Conservation (phyloP, 1,139 yeast species). For the Yamadazyma diddensiae region DNA sequence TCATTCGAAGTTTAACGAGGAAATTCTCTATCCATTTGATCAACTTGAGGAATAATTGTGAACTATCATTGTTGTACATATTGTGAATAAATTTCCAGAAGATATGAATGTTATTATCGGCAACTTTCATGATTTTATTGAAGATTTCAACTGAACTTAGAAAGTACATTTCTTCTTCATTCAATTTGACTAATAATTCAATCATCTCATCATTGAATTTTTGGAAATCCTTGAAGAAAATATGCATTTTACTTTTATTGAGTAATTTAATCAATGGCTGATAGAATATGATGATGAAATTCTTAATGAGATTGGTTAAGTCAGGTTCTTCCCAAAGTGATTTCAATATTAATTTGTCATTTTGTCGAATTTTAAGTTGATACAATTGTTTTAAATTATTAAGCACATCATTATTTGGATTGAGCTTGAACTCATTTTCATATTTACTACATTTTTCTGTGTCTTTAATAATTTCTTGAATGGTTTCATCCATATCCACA, state of each 20-base stretch:
- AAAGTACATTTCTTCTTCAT: constrained; percentile 48
- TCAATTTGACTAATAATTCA: constrained; percentile 40
- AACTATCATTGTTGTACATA: constrained; percentile 71
- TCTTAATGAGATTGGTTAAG: constrained; percentile 65
- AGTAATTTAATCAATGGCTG: constrained; percentile 80
- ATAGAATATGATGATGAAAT: constrained; percentile 72
- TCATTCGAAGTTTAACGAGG: constrained; percentile 54
- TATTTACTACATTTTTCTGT: not conserved
- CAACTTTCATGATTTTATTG: constrained; percentile 58
- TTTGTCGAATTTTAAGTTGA: constrained; percentile 61
- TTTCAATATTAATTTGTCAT: constrained; percentile 72
- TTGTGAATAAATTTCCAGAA: constrained; percentile 75
- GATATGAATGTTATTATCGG: constrained; percentile 67
- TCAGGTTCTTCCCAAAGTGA: constrained; percentile 85
- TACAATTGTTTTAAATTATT: constrained; percentile 58
- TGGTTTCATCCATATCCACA: constrained; percentile 10
- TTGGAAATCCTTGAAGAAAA: constrained; percentile 73
- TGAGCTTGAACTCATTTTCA: constrained; percentile 1
- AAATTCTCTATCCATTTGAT: constrained; percentile 65
- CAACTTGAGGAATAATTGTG: constrained; percentile 64
- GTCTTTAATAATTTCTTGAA: constrained; percentile 5
- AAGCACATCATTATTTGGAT: constrained; percentile 22
- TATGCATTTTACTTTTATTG: constrained; percentile 71
- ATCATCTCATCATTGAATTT: constrained; percentile 72
- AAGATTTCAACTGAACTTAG: constrained; percentile 53